Base-by-base conservation (phyloP, 257 asterid species). In the Paulownia fortunei region DNA sequence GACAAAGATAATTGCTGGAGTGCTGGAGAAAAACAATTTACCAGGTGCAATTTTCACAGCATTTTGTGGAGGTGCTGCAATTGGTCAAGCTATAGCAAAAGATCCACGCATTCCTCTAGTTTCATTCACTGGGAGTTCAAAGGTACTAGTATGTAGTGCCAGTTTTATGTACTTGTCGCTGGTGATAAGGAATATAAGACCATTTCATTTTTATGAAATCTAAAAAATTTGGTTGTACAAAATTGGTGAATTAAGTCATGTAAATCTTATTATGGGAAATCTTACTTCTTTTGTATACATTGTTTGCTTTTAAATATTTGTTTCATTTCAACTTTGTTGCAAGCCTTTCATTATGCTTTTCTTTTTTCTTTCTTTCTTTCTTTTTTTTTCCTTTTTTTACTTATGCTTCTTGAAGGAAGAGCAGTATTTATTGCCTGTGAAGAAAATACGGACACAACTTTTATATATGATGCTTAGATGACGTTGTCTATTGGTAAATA, bases 1-100 rank as follows among this genome's bases (percentile, higher is more conserved):
- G 90, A 92, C 98, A 23, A 96, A 90, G 89, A 82, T 96, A 55
- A 86, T 96, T 67, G 92, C 97, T 64, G 93, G 91, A 41, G 99
- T 96, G 66, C 72, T 96, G 30, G 97, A 92, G 92, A 93, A 87
- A 86, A 96, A 93, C 89, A 88, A 92, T 81, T 82, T 96, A 79
- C 99, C 99, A n/a, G 90, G 96, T 82, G 94, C 97, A 64, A 86
- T 96, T 77, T 94, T 96, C 83, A 93, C 99, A 52, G 89, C 97
- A 66, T 91, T 96, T 74, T 96, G 97, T 82, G 99, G 98, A 23
- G 96, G 97, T 79, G 92, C 97, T 84, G 98, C 86, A 80, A 83
- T 96, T 78, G 99, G 99, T 78, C 87, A 93, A 88, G 97, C 98
- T 74, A 93, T 95, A 63, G 96, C 99, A 39, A 87, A 85, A 87